Conservation (phyloP, 2,329 filamentous ascomycete species). For the Trichophaea hybrida region DNA sequence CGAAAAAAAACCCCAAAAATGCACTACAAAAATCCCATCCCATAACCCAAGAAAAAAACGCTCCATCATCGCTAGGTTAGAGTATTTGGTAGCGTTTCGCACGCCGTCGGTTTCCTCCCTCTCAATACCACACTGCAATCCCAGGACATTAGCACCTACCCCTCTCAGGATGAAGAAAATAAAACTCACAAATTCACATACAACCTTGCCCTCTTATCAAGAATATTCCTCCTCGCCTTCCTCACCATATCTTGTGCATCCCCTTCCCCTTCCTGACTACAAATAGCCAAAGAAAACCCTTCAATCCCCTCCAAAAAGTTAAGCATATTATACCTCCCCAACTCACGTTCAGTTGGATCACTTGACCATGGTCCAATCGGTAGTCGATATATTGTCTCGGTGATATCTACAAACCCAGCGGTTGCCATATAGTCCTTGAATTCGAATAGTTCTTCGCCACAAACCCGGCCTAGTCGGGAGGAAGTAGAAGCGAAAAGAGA, state of each 20-base stretch:
- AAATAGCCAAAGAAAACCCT: conserved; percentile 25
- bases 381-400: conserved; percentile 25
- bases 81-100: neutral
- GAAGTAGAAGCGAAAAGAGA: neutral
- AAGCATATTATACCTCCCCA: conserved; percentile 31
- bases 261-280: conserved; percentile 22
- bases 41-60: neutral
- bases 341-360: conserved; percentile 39
- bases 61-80: neutral
- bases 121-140: conserved; percentile 14
- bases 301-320: conserved; percentile 27
- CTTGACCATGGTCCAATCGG: conserved; percentile 30
- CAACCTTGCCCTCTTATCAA: conserved; percentile 13
- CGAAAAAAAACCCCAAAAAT: neutral
- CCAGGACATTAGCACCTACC: neutral
- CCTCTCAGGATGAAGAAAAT: neutral
- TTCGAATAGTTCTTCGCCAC: conserved; percentile 8
- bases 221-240: conserved; percentile 8
- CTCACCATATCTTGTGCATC: conserved; percentile 14
- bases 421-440: conserved; percentile 27
- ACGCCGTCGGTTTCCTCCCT: conserved; percentile 13
- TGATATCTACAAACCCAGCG: conserved; percentile 30
- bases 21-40: neutral
- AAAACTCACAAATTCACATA: conserved; percentile 18
- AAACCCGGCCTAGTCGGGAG: neutral